Percentiles rank a stretch among this genome's conserved stretches.
These are phyloP conservation scores for Colletotrichum truncatum DNA, from an alignment of 2,329 filamentous ascomycete species.

Conservation along the genomic window DNA sequence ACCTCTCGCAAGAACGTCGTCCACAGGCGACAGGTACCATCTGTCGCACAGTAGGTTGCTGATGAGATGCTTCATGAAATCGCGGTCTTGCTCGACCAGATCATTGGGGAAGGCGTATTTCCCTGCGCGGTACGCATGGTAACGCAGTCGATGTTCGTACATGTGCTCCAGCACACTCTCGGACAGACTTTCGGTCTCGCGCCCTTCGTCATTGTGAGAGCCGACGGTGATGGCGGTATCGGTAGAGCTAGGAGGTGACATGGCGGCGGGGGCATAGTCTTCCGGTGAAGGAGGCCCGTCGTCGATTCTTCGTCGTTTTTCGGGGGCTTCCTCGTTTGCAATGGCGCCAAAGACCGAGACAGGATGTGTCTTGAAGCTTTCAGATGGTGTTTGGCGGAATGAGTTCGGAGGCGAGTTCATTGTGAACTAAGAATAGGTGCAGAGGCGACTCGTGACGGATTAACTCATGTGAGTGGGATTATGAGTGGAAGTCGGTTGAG, in stretches of 20 bases:
- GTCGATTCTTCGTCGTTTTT: constrained; percentile 12
- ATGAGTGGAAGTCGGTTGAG: neutral
- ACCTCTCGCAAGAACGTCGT: constrained; percentile 45
- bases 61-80: constrained; percentile 51
- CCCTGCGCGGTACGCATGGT: constrained; percentile 52
- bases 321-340: constrained; percentile 1
- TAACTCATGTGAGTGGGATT: neutral
- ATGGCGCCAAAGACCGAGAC: neutral
- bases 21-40: constrained; percentile 55
- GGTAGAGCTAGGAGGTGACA: constrained; percentile 21
- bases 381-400: neutral
- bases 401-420: constrained; percentile 32
- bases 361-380: neutral
- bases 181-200: constrained; percentile 49
- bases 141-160: constrained; percentile 49
- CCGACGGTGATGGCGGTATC: constrained; percentile 29
- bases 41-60: constrained; percentile 49
- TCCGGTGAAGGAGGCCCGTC: constrained; percentile 20
- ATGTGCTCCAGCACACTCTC: constrained; percentile 54
- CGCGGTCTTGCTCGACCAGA: constrained; percentile 51
- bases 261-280: constrained; percentile 14
- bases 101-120: constrained; percentile 55
- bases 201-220: constrained; percentile 23
- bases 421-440: neutral
- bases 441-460: neutral